Base-by-base conservation (phyloP, 2,329 filamentous ascomycete species). In the Aureobasidium musti region DNA sequence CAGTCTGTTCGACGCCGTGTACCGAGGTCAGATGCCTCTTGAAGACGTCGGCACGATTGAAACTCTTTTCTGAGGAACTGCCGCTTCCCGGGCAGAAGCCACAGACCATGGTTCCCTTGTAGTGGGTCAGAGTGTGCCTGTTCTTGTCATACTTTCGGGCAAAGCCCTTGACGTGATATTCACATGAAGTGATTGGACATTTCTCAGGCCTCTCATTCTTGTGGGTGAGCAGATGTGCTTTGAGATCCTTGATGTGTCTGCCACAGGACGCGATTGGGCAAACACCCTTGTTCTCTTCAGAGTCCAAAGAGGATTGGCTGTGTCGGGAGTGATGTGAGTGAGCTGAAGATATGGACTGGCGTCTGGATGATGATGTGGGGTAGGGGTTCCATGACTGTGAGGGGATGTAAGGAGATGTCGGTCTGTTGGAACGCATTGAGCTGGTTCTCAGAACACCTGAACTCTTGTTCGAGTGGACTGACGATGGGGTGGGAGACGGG, bases 71-170 rank as follows among this genome's bases (percentile, higher is more conserved):
- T 1, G 90, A 90, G 8, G 92, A 86, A 5, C 92, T 94, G 4
- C 93, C 93, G 33, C 91, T 92, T 39, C 92, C 91, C 1, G 92
- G 91, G 73, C 93, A 97, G 81, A 97, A 97, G 35, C 92, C 92
- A 75, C 93, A 97, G 28, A 97, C 91, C 93, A 97, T 97, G 57
- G 91, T 97, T 47, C 93, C 93, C 80, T 97, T 97, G 85, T 97
- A 97, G 77, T 97, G 93, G 5, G 93, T 97, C 69, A 97, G 79
- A 5, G 92, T 96, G 77, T 97, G 93, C 52, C 93, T 84, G 80
- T 97, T 97, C 84, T 96, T 96, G 82, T 97, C 93, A 76, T 97
- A 97, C 79, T 97, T 97, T 72, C 93, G 86, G 13, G 93, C 92
- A 75, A 97, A 97, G 4, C 93, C 93, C 79, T 97, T 97, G 74